Percentiles rank a stretch among this genome's conserved stretches.
These are phyloP conservation scores for Gymnopilus dilepis DNA, from an alignment of 768 basidiomycete species.

Conservation along the genomic window DNA sequence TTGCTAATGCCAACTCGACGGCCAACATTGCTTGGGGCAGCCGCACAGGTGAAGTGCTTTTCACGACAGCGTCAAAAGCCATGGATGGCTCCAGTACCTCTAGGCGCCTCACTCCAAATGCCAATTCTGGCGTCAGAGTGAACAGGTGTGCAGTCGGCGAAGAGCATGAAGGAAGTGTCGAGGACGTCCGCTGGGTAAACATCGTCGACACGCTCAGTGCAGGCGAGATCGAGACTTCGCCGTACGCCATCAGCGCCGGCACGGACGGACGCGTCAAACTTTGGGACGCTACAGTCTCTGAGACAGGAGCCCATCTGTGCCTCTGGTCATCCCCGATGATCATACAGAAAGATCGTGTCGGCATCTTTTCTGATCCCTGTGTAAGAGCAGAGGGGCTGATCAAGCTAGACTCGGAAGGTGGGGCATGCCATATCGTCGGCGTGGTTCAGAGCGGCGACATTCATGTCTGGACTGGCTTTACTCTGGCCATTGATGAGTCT, in stretches of 20 bases:
- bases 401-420: conserved; percentile 37
- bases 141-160: conserved; percentile 58
- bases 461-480: conserved; percentile 56
- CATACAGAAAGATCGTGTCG: conserved; percentile 18
- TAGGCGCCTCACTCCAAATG: background rate
- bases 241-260: conserved; percentile 55
- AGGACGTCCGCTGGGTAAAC: conserved; percentile 58
- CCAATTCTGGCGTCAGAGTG: conserved; percentile 42
- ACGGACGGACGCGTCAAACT: conserved; percentile 73
- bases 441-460: conserved; percentile 63
- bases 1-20: conserved; percentile 57
- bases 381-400: conserved; percentile 49
- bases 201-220: background rate
- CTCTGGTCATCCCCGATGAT: conserved; percentile 64
- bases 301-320: conserved; percentile 51
- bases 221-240: background rate
- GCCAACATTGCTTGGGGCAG: conserved; percentile 80
- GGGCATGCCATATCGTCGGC: conserved; percentile 54
- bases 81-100: conserved; percentile 56
- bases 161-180: conserved; percentile 65
- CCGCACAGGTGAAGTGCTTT: conserved; percentile 66
- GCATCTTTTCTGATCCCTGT: conserved; percentile 52
- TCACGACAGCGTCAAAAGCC: conserved; percentile 59
- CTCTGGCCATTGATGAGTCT: conserved; percentile 19
- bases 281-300: conserved; percentile 58